Percentiles rank a stretch among this genome's conserved stretches.
Evolutionary conservation across 73 alveolate species (phyloP).

Genomic region (Symbiodinium pilosum): DNA sequence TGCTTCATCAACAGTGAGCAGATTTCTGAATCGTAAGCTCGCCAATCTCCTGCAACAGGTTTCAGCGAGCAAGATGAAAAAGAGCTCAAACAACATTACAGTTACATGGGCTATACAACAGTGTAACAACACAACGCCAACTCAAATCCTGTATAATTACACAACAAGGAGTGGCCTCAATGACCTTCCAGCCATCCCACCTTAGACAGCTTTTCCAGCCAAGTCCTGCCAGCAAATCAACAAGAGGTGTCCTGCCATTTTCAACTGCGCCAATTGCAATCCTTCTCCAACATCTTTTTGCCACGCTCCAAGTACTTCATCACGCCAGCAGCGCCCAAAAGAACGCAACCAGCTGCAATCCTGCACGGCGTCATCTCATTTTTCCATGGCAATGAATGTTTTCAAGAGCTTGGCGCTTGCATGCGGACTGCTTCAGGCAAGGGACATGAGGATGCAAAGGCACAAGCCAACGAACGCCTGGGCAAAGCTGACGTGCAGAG

Average conservation of each 20-base stretch:
- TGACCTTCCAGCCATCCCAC: too few species aligned
- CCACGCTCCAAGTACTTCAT: conserved; percentile 50
- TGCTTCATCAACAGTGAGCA: too few species aligned
- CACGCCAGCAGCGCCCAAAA: conserved; percentile 60
- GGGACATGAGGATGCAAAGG: conserved; percentile 72
- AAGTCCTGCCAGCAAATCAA: conserved; percentile 8
- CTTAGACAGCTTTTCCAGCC: conserved; percentile 76
- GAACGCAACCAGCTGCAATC: conserved; percentile 39
- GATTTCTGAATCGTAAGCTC: too few species aligned
- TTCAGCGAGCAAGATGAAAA: background rate
- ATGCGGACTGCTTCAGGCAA: background rate
- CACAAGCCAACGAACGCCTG: conserved; percentile 66
- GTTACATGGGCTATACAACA: too few species aligned
- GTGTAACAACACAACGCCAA: too few species aligned
- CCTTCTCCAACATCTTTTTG: conserved; percentile 37
- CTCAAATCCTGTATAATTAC: background rate
- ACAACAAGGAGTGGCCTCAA: background rate
- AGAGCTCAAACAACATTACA: too few species aligned
- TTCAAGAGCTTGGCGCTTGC: background rate
- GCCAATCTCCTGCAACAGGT: too few species aligned
- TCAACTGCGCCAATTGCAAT: background rate
- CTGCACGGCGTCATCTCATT: too few species aligned
- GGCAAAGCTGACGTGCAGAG: too few species aligned
- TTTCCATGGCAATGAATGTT: too few species aligned
- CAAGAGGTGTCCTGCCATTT: background rate